These are phyloP conservation scores for Aspergillus intermedius DNA, from an alignment of 2,329 filamentous ascomycete species.

Conservation along the genomic window DNA sequence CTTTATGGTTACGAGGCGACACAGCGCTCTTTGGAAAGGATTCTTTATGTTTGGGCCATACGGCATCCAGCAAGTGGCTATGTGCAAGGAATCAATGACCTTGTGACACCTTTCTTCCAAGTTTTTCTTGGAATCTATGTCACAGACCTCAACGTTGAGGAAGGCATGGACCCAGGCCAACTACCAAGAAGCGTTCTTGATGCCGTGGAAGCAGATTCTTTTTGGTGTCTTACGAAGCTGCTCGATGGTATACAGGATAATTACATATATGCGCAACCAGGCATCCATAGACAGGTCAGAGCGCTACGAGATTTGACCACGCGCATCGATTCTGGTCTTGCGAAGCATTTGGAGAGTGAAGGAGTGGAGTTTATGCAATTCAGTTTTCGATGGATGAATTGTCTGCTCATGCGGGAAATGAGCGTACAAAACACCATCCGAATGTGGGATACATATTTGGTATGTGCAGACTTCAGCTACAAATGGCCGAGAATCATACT, in stretches of 20 bases:
- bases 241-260: conserved; percentile 99
- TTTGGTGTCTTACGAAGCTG: conserved; percentile 96
- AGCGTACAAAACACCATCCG: conserved; percentile 93
- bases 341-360: conserved; percentile 82
- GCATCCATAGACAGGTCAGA: conserved; percentile 88
- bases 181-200: conserved; percentile 84
- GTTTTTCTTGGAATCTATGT: conserved; percentile 94
- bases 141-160: conserved; percentile 85
- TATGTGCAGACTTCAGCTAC: conserved; percentile 36
- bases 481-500: conserved; percentile 5
- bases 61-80: conserved; percentile 95
- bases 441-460: conserved; percentile 99
- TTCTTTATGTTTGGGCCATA: conserved; percentile 96
- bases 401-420: conserved; percentile 93
- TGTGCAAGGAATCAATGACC: conserved; percentile 96
- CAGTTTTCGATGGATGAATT: conserved; percentile 99
- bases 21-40: conserved; percentile 85
- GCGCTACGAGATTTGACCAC: conserved; percentile 84
- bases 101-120: conserved; percentile 97
- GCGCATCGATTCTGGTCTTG: conserved; percentile 75
- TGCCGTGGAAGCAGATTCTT: conserved; percentile 94
- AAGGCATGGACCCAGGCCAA: conserved; percentile 94
- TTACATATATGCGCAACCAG: conserved; percentile 95
- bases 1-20: conserved; percentile 95
- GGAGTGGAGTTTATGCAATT: conserved; percentile 98